Base-by-base conservation (phyloP, 164 flowering plant species). In the Stephania cephalantha region DNA sequence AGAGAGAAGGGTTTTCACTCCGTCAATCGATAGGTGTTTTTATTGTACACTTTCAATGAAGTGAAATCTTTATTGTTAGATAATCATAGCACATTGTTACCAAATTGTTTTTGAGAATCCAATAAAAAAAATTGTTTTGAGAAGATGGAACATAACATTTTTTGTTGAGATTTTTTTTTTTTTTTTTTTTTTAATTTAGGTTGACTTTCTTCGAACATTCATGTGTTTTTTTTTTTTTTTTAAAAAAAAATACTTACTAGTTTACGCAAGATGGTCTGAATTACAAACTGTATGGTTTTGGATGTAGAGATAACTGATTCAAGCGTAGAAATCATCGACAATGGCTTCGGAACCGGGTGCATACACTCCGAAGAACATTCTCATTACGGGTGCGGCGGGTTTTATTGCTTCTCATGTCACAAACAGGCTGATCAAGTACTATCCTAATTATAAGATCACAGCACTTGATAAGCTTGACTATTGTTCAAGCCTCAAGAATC, bases 381-480 rank as follows among this genome's bases (percentile, higher is more conserved):
- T 80, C 35, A 67, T 80, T 66, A 80, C 82, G 18, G 77, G 82
- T 6, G 82, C 82, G 9, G 77, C 82, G 4, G 82, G 82, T 68
- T 80, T 80, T 76, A 80, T 80, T 17, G 82, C 79, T 46, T 80
- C 79, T 15, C 79, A 80, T 77, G 77, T 80, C 9, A 68, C 82
- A 17, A 80, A 80, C 61, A 65, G 77, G 13, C 69, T 77, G 11
- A 74, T 77, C 61, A 80, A 72, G 66, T 74, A 77, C 44, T 80
- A 77, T 67, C 82, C 79, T 1, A n/a, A 70, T 5, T 80, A 80
- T 25, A 77, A 77, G 50, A 80, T 80, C 8, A 75, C 77, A 6
- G 79, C 79, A 12, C 77, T 80, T 2, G 79, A 80, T 75, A 80
- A 80, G 71, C 82, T 80, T 0, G 82, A 80, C 44, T 77, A 80